phyloP scores from a whole-genome alignment of 2,329 filamentous ascomycete species.

The Sclerotinia minor region DNA sequence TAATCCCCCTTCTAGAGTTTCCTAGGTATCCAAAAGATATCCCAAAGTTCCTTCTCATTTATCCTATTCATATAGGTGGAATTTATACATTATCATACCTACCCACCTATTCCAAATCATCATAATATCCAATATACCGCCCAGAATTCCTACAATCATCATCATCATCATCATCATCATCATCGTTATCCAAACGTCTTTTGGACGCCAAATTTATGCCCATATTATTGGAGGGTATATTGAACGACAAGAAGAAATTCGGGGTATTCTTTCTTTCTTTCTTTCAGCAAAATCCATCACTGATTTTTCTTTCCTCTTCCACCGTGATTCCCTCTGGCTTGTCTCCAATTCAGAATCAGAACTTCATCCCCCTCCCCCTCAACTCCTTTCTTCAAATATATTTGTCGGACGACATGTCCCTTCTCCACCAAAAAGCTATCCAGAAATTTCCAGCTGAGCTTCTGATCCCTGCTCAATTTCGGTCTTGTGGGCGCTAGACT shows the following conservation, averaged over 20 bases:
- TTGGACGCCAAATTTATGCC: neutral
- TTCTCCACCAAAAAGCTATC: slow-evolving; percentile 45
- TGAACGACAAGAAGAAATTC: neutral
- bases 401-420: slow-evolving; percentile 33
- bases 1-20: too few relatives aligned
- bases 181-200: neutral
- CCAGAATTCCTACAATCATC: neutral
- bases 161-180: neutral
- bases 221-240: neutral
- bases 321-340: neutral
- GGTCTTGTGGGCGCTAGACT: slow-evolving; percentile 54
- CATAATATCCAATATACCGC: neutral
- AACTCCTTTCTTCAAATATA: slow-evolving; percentile 33
- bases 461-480: slow-evolving; percentile 51
- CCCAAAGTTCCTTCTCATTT: neutral
- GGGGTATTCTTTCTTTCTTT: neutral
- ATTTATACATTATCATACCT: slow-evolving; percentile 9
- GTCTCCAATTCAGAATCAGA: slow-evolving; percentile 37
- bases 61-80: neutral
- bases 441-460: slow-evolving; percentile 60
- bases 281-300: neutral
- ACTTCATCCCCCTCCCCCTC: slow-evolving; percentile 34
- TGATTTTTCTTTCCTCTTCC: neutral
- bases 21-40: neutral
- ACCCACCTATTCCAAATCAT: neutral